A percentile compares a stretch with the other conserved stretches of the same genome.
phyloP scores from a whole-genome alignment of 176 grass and related monocot genomes.

The Paspalum notatum region DNA sequence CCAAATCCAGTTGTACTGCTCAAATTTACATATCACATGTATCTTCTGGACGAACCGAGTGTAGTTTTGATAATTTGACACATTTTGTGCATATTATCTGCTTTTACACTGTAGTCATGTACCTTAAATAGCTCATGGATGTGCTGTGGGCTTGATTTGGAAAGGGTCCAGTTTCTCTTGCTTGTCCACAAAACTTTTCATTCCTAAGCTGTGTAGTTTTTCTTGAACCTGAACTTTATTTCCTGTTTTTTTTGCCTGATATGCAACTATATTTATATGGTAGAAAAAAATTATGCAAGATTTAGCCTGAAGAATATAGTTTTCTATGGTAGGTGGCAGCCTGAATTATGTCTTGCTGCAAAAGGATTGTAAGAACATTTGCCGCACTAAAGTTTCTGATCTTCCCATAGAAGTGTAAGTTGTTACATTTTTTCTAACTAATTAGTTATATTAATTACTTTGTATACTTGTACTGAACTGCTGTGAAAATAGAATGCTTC shows the following conservation, averaged over 20 bases:
- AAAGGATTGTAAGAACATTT: slow-evolving; percentile 51
- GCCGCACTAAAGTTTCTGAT: slow-evolving; percentile 50
- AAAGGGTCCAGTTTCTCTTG: background rate
- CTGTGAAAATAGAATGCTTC: background rate
- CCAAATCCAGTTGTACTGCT: background rate
- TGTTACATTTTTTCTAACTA: slow-evolving; percentile 15
- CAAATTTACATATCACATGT: slow-evolving; percentile 1
- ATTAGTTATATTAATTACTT: slow-evolving; percentile 17
- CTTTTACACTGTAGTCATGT: background rate
- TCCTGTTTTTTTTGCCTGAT: slow-evolving; percentile 2
- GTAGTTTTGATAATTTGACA: slow-evolving; percentile 21
- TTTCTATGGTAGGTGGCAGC: slow-evolving; percentile 27
- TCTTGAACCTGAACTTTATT: slow-evolving; percentile 17
- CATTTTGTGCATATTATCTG: slow-evolving; percentile 5
- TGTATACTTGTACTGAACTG: background rate
- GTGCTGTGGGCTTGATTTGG: background rate
- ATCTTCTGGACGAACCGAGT: background rate
- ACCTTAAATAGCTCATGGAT: slow-evolving; percentile 22
- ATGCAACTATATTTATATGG: slow-evolving; percentile 6
- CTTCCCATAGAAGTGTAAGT: slow-evolving; percentile 54
- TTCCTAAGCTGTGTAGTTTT: background rate
- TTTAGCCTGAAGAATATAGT: slow-evolving; percentile 11
- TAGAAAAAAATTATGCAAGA: background rate
- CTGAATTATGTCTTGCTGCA: slow-evolving; percentile 46
- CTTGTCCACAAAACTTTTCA: slow-evolving; percentile 8